Evolutionary conservation across 2,329 filamentous ascomycete species (phyloP), one percentile per base, ranked within the genome.

Genomic region (Botrytis fragariae): DNA sequence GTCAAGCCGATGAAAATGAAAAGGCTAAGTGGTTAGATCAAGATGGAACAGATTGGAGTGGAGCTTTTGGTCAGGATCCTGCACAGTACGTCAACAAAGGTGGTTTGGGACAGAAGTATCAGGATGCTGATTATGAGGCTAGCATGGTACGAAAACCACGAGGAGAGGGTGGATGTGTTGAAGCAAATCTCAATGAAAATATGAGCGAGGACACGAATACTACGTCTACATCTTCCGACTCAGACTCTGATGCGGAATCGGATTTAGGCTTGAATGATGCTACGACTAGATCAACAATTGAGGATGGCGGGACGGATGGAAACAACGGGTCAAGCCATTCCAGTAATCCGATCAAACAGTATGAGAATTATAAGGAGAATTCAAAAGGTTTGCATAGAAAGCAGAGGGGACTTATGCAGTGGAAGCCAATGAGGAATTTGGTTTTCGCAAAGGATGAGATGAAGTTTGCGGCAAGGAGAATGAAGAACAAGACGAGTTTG

Each of bases 381-480:
- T 93, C 91, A 80, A 89, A 92, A 75, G 90, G 92, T 63, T 86
- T 98, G 81, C 92, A 95, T 81, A 89, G 95, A 0, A 94, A 95
- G 83, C 94, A 98, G 78, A 87, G 95, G 18, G 95, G 95, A 0
- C 79, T 97, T 80, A 97, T 98, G 93, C 95, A 98, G 82, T 98
- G 95, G 94, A 93, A 91, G 79, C 95, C 95, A 0, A 92, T 95
- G 81, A 87, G 95, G 59, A 97, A 97, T 80, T 86, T 90, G 35
- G 90, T 91, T 77, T 98, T 98, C 81, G 95, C 91, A 61, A 97
- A 96, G 83, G 87, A 98, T 79, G 93, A 98, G 84, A 90, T 92
- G 0, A 91, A 92, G 79, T 95, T 91, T 83, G 93, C 93, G 0
- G 82, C 94, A 8, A 86, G 90, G 62, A 93, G 93, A 81, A 83